Percentiles rank a stretch among this genome's conserved stretches.
Conservation (phyloP, 495 filamentous ascomycete genomes). For the Tuber brumale region DNA sequence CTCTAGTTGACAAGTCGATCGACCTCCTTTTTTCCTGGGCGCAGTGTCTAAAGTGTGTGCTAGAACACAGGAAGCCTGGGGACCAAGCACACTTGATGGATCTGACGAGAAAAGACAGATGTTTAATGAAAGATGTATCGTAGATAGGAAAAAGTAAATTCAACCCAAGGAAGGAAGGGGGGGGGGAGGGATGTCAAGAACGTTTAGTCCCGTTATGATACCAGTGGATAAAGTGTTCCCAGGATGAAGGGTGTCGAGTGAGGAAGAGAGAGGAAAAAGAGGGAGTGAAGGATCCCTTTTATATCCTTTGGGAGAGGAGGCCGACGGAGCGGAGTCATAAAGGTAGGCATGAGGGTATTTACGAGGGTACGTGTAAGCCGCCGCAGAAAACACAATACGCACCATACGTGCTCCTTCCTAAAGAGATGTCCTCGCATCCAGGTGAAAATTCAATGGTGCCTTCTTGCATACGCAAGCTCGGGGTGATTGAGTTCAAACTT, state of each 20-base stretch:
- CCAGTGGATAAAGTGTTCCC: neutral
- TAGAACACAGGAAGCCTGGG: neutral
- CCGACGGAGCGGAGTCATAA: neutral
- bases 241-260: neutral
- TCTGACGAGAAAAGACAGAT: neutral
- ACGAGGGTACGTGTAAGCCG: neutral
- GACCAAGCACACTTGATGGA: neutral
- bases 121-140: neutral
- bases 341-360: neutral
- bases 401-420: neutral
- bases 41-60: neutral
- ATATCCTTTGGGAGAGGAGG: neutral
- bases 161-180: neutral
- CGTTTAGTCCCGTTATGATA: neutral
- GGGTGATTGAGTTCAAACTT: neutral
- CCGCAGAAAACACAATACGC: neutral
- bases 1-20: conserved; percentile 10
- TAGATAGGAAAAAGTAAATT: neutral
- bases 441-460: neutral
- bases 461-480: too few species aligned
- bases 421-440: neutral
- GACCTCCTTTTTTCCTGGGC: conserved; percentile 22
- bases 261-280: neutral
- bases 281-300: neutral
- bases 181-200: neutral